phyloP scores from a whole-genome alignment of 2,329 filamentous ascomycete species.

The Cladorrhinum sp. region DNA sequence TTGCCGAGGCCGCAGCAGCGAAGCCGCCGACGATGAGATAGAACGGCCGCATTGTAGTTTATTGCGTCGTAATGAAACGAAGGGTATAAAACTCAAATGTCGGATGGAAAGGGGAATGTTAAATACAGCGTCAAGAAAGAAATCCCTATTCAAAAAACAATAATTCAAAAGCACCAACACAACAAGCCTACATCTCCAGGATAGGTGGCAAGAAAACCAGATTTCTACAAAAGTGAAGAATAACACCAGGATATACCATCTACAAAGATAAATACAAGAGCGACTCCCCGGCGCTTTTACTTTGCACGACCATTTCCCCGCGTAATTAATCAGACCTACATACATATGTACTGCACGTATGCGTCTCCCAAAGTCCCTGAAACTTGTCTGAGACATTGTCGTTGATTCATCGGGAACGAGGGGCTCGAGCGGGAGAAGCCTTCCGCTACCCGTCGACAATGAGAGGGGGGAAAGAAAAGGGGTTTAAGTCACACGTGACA shows the following conservation, averaged over 20 bases:
- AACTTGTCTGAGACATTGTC: slow-evolving; percentile 12
- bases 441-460: background rate
- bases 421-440: background rate
- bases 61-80: background rate
- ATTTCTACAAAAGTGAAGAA: background rate
- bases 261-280: background rate
- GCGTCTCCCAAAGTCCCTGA: slow-evolving; percentile 2
- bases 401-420: background rate
- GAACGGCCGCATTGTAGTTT: background rate
- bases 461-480: background rate
- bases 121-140: background rate
- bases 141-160: background rate
- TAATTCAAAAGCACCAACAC: background rate
- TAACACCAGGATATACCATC: background rate
- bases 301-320: background rate
- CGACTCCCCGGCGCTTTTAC: background rate
- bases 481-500: background rate
- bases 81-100: background rate
- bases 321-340: background rate
- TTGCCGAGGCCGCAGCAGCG: slow-evolving; percentile 5
- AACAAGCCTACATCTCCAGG: background rate
- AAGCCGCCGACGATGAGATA: slow-evolving; percentile 11
- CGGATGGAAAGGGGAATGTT: too few species aligned
- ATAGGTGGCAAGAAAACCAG: background rate
- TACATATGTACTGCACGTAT: background rate